Base-by-base conservation (phyloP, 1,284 basidiomycete genomes). In the Apiotrichum mycotoxinovorans region DNA sequence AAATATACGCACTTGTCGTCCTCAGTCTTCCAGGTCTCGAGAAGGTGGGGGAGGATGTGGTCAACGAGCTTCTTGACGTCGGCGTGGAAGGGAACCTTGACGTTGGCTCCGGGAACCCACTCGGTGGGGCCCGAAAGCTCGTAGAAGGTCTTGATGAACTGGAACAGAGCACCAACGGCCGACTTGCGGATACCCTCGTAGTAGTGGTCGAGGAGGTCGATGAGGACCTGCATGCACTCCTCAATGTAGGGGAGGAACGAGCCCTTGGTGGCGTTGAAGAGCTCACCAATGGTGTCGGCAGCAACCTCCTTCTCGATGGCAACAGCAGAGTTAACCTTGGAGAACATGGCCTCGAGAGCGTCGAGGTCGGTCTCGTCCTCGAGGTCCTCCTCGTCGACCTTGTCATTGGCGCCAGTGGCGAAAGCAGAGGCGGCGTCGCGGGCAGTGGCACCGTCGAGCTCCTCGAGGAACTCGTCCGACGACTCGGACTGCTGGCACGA, bases 221-320 rank as follows among this genome's bases (percentile, higher is more conserved):
- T 82, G 47, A 98, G 85, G 70, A 93, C 89, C 58, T 91, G 81
- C 51, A 90, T 85, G 68, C 85, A 87, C 64, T 79, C 69, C 70
- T 81, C 79, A 48, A 83, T 67, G 75, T 85, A 98, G 5, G 93
- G 93, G 66, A 98, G 80, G 85, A 97, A 98, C 69, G 89, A 87
- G 40, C 76, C 78, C 71, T 86, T 85, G 52, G 92, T 95, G 47
- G 89, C 83, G 43, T 84, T 81, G 76, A 98, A 98, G 60, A 99
- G 80, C 53, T 91, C 88, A 56, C 95, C 92, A 62, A 98, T 87
- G 30, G 95, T 92, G 76, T 98, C 95, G 38, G 93, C 92, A 8
- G 96, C 95, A 57, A 98, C 96, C 81, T 98, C 96, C 80, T 99
- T 99, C 82, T 99, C 96, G 57, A 98, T 92, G 52, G 94, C 95